These are phyloP conservation scores for Trametes cingulata DNA, from an alignment of 768 basidiomycete species.

Conservation along the genomic window DNA sequence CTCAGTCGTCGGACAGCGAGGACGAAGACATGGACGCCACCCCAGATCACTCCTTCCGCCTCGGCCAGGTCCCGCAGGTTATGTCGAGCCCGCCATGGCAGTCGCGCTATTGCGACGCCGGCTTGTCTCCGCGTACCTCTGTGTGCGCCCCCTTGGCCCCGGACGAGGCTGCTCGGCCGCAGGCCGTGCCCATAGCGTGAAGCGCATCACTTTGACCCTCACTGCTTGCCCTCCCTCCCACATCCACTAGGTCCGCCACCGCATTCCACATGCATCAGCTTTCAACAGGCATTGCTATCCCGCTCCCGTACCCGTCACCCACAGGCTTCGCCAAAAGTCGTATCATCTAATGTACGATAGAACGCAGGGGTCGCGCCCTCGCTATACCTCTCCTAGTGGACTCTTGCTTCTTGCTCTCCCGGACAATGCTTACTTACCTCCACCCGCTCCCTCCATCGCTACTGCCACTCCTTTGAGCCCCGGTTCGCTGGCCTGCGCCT, in stretches of 20 bases:
- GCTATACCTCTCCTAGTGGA: slow-evolving; percentile 11
- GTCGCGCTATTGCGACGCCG: slow-evolving; percentile 20
- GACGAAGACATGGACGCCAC: slow-evolving; percentile 29
- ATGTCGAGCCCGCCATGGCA: slow-evolving; percentile 17
- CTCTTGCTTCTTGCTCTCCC: slow-evolving; percentile 11
- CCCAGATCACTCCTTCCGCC: slow-evolving; percentile 6
- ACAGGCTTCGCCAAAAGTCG: slow-evolving; percentile 4
- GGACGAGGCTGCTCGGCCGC: slow-evolving; percentile 8
- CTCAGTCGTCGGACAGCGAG: slow-evolving; percentile 30
- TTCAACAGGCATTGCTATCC: neutral
- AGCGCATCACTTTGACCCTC: neutral
- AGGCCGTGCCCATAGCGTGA: slow-evolving; percentile 17
- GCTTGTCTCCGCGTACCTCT: slow-evolving; percentile 14
- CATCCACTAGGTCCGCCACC: too few species aligned
- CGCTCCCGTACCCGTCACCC: neutral
- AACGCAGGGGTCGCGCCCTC: neutral
- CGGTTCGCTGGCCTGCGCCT: neutral
- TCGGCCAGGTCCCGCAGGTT: slow-evolving; percentile 13
- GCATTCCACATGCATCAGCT: neutral
- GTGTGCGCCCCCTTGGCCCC: slow-evolving; percentile 15
- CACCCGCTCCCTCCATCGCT: neutral
- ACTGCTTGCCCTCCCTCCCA: too few species aligned
- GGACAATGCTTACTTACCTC: slow-evolving; percentile 1
- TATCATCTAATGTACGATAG: slow-evolving; percentile 14
- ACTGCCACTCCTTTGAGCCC: neutral